Percentiles rank a stretch among this genome's conserved stretches.
Conservation (phyloP, 2,329 filamentous ascomycete species). For the Trichoderma arundinaceum region DNA sequence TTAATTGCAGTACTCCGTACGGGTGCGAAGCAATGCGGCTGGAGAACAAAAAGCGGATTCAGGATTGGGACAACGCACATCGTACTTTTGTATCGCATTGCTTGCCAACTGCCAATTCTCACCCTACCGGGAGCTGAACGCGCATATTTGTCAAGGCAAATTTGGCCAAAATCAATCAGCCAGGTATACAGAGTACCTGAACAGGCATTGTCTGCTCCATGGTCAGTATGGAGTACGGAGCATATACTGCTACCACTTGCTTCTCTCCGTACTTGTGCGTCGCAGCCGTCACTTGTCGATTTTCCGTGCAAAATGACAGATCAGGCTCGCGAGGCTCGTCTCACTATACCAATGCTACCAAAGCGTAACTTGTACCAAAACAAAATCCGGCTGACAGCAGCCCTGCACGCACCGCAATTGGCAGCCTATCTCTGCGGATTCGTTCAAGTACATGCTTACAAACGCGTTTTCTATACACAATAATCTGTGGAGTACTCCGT, state of each 20-base stretch:
- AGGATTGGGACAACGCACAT: neutral
- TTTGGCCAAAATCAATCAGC: neutral
- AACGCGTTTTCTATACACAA: neutral
- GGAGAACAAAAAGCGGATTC: no score
- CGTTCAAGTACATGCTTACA: slow-evolving; percentile 4
- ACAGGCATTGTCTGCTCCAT: neutral
- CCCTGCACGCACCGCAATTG: slow-evolving; percentile 10
- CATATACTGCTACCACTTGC: neutral
- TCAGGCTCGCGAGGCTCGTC: slow-evolving; percentile 31
- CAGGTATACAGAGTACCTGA: neutral
- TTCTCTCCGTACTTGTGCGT: neutral
- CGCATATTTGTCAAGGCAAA: neutral
- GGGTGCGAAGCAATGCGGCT: neutral
- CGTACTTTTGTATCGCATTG: slow-evolving; percentile 3
- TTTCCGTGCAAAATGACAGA: slow-evolving; percentile 31
- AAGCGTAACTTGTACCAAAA: slow-evolving; percentile 7
- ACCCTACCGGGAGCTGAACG: neutral
- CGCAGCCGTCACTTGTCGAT: slow-evolving; percentile 33
- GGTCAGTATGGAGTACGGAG: neutral
- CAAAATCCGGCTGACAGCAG: slow-evolving; percentile 10
- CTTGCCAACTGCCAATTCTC: neutral
- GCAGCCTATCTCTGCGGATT: slow-evolving; percentile 5
- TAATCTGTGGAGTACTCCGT: neutral
- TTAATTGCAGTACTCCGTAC: neutral
- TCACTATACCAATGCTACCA: slow-evolving; percentile 16